A percentile compares a stretch with the other conserved stretches of the same genome.
Evolutionary conservation across 257 asterid species (phyloP).

Genomic region (Nicotiana obtusifolia): DNA sequence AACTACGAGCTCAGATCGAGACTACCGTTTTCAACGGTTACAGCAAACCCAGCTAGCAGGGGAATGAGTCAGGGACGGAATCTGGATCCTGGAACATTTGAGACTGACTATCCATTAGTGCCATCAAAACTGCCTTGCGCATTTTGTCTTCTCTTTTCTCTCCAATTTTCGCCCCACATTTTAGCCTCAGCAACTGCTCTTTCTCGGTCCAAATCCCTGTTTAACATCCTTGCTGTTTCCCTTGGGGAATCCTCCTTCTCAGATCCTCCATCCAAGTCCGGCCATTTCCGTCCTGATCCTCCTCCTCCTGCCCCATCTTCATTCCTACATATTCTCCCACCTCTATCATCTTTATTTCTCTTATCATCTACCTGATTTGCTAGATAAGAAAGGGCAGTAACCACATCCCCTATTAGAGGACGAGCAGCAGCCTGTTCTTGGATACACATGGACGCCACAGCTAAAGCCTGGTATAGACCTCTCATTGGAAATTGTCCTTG

Average conservation of each 20-base stretch:
- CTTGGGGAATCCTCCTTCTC: conserved; percentile 82
- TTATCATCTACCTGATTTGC: conserved; percentile 68
- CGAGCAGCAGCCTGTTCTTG: conserved; percentile 99
- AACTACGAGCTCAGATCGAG: not conserved
- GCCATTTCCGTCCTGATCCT: conserved; percentile 66
- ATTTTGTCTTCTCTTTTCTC: conserved; percentile 72
- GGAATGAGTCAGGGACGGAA: not conserved
- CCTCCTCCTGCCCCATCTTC: conserved; percentile 57
- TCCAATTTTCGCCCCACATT: conserved; percentile 99
- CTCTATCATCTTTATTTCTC: conserved; percentile 47
- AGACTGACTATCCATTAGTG: conserved; percentile 39
- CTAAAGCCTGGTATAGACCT: conserved; percentile 92
- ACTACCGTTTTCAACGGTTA: not conserved
- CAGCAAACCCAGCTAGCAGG: not conserved
- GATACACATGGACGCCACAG: conserved; percentile 95
- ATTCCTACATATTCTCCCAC: conserved; percentile 48
- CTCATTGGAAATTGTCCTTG: conserved; percentile 87
- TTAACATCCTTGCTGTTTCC: conserved; percentile 59
- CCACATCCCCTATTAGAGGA: conserved; percentile 90
- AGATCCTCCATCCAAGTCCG: conserved; percentile 62
- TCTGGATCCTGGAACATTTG: not conserved
- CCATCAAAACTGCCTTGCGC: conserved; percentile 62
- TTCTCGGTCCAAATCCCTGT: conserved; percentile 77
- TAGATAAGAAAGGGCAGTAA: conserved; percentile 88
- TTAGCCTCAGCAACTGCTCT: conserved; percentile 97